These are phyloP conservation scores for Backusella circina DNA, from an alignment of 192 early-diverging fungal genomes.

Conservation along the genomic window DNA sequence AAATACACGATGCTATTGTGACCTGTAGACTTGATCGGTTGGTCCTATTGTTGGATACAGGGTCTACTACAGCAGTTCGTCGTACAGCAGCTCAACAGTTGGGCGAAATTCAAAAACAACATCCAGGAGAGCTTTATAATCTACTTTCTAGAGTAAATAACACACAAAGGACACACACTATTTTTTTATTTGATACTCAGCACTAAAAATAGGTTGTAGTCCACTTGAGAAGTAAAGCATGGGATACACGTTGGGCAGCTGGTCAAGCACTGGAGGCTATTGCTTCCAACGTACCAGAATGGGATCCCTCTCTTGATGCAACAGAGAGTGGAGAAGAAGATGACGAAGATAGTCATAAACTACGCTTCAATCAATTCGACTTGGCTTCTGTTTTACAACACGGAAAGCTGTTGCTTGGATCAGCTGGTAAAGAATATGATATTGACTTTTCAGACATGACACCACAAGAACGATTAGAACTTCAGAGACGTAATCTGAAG, in stretches of 20 bases:
- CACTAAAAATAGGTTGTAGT: constrained; percentile 61
- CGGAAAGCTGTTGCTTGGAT: constrained; percentile 77
- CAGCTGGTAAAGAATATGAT: constrained; percentile 93
- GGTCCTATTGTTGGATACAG: constrained; percentile 90
- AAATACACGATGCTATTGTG: not conserved
- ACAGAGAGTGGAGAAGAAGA: not conserved
- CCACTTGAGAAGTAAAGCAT: constrained; percentile 82
- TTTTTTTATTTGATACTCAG: not conserved
- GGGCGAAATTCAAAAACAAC: constrained; percentile 91
- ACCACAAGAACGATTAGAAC: constrained; percentile 74
- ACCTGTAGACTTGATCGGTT: constrained; percentile 86
- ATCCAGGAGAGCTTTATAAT: constrained; percentile 88
- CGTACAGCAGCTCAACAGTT: constrained; percentile 92
- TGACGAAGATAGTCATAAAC: constrained; percentile 42
- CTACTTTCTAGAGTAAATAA: constrained; percentile 70
- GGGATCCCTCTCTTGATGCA: constrained; percentile 57
- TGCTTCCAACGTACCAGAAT: constrained; percentile 82
- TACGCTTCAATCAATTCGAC: constrained; percentile 81
- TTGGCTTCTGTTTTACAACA: constrained; percentile 75
- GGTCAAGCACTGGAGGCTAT: constrained; percentile 90
- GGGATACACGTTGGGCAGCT: constrained; percentile 96
- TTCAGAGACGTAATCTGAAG: constrained; percentile 80
- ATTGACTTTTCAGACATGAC: constrained; percentile 73
- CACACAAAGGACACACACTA: not conserved
- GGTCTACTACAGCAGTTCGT: constrained; percentile 83